phyloP scores from a whole-genome alignment of 2,329 filamentous ascomycete genomes.

The Paraphoma chrysanthemicola region DNA sequence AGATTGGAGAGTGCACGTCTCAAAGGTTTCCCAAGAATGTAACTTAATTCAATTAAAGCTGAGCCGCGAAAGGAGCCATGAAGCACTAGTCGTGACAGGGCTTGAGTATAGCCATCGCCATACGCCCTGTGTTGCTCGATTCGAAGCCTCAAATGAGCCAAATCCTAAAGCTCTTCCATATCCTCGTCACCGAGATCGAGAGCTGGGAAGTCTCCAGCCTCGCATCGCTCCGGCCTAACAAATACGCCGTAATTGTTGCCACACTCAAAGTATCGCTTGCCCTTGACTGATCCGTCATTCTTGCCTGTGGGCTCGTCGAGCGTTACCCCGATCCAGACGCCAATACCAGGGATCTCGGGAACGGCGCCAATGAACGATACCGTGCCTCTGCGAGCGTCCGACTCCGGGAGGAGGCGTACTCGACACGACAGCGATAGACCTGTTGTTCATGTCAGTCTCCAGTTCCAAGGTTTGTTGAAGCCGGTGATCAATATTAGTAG shows the following conservation, averaged over 20 bases:
- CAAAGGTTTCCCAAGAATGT: background rate
- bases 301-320: slow-evolving; percentile 83
- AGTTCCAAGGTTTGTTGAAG: slow-evolving; percentile 8
- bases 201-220: slow-evolving; percentile 74
- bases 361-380: slow-evolving; percentile 77
- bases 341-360: slow-evolving; percentile 72
- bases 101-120: background rate
- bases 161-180: slow-evolving; percentile 64
- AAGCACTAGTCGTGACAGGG: too few species aligned
- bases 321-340: slow-evolving; percentile 72
- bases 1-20: background rate
- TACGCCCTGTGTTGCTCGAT: background rate
- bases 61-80: too few species aligned
- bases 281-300: slow-evolving; percentile 77
- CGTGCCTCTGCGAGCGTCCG: slow-evolving; percentile 73
- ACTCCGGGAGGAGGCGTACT: slow-evolving; percentile 59
- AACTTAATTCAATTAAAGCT: too few species aligned
- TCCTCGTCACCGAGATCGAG: slow-evolving; percentile 63
- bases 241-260: slow-evolving; percentile 77
- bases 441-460: slow-evolving; percentile 13
- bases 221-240: slow-evolving; percentile 78
- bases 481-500: slow-evolving; percentile 10
- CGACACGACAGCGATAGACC: slow-evolving; percentile 37
- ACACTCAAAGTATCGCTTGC: slow-evolving; percentile 74
- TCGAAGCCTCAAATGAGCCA: background rate